A percentile compares a stretch with the other conserved stretches of the same genome.
Conservation (phyloP, 768 basidiomycete species). For the Mycena capillaripes region DNA sequence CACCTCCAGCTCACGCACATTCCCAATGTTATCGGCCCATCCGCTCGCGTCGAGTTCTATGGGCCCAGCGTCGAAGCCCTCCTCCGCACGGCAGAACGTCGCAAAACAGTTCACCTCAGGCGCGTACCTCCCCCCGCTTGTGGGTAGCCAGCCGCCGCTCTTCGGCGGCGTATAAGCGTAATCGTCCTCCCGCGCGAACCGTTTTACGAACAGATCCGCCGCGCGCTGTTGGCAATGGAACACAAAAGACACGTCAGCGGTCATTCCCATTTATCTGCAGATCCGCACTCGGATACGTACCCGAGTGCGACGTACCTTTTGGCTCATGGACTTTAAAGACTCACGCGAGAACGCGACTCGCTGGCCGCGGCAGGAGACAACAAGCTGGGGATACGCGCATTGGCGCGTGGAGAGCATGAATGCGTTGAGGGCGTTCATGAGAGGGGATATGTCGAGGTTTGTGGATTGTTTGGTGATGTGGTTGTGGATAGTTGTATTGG, state of each 20-base stretch:
- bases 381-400: constrained; percentile 25
- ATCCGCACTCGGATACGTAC: no score
- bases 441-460: neutral
- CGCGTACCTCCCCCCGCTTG: neutral
- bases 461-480: constrained; percentile 10
- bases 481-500: constrained; percentile 15
- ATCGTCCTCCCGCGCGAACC: constrained; percentile 18
- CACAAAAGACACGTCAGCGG: neutral
- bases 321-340: neutral
- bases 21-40: constrained; percentile 13
- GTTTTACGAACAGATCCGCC: constrained; percentile 11
- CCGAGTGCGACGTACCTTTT: neutral
- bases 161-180: neutral
- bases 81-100: constrained; percentile 22
- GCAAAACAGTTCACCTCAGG: constrained; percentile 9
- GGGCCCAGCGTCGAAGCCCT: neutral
- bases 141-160: constrained; percentile 5
- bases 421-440: constrained; percentile 13
- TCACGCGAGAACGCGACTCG: constrained; percentile 13
- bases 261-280: no score
- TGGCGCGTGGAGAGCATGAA: constrained; percentile 22
- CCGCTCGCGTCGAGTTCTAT: constrained; percentile 16
- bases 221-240: no score
- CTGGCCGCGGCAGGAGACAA: constrained; percentile 21
- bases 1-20: constrained; percentile 24